Conservation (phyloP, 352 stramenopile genomes). For the Globisporangium splendens region DNA sequence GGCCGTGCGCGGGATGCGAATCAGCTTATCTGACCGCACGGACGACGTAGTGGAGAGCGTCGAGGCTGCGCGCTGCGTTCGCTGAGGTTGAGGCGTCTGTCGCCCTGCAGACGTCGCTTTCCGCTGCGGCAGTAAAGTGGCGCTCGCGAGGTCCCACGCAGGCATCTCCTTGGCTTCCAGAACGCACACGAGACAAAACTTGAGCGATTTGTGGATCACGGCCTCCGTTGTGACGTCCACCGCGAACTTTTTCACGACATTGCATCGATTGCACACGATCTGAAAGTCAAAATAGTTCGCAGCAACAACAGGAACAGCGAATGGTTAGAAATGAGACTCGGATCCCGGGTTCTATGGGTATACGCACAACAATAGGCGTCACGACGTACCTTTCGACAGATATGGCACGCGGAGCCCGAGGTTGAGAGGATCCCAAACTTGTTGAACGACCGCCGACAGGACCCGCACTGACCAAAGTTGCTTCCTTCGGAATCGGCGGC, state of each 20-base stretch:
- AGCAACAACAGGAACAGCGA: too few relatives aligned
- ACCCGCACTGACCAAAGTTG: slow-evolving; percentile 13
- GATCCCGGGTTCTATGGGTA: too few relatives aligned
- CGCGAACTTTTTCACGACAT: slow-evolving; percentile 50
- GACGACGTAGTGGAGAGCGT: slow-evolving; percentile 5
- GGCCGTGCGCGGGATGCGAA: neutral
- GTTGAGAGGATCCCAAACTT: slow-evolving; percentile 18
- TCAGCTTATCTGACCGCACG: neutral
- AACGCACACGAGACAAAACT: slow-evolving; percentile 48
- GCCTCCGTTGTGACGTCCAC: slow-evolving; percentile 37
- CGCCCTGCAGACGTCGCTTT: slow-evolving; percentile 1
- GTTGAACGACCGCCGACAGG: slow-evolving; percentile 23
- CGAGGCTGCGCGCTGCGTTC: neutral
- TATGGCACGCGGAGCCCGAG: slow-evolving; percentile 32
- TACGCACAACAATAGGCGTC: too few relatives aligned
- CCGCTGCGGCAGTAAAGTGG: slow-evolving; percentile 1
- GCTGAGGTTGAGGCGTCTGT: neutral
- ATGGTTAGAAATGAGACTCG: too few relatives aligned
- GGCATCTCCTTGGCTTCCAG: slow-evolving; percentile 43
- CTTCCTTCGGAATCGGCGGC: neutral
- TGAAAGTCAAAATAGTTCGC: neutral
- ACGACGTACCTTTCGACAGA: slow-evolving; percentile 25
- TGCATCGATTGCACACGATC: slow-evolving; percentile 48
- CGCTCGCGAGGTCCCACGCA: slow-evolving; percentile 36
- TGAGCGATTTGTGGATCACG: slow-evolving; percentile 29